A percentile compares a stretch with the other conserved stretches of the same genome.
Evolutionary conservation across 2,329 filamentous ascomycete species (phyloP).

Genomic region (Trichoderma breve): DNA sequence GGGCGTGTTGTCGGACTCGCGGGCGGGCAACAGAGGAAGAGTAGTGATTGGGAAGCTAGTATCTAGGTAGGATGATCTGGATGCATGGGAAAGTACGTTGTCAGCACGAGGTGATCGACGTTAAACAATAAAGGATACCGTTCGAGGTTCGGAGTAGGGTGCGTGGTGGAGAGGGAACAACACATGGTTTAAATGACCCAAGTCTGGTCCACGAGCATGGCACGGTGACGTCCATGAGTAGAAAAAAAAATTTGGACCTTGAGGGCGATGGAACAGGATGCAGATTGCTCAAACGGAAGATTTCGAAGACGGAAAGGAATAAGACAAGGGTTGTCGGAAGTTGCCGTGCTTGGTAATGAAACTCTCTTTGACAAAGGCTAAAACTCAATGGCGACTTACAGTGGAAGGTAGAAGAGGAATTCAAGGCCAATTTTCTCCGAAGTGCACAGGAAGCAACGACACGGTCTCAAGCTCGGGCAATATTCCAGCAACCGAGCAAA

Average conservation of each 20-base stretch:
- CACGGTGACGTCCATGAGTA: neutral
- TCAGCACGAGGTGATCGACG: slow-evolving; percentile 12
- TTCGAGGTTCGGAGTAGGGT: neutral
- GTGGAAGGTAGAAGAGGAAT: neutral
- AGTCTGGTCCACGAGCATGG: neutral
- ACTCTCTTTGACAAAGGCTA: neutral
- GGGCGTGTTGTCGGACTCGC: slow-evolving; percentile 1
- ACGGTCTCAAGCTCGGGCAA: slow-evolving; percentile 33
- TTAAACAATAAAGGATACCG: neutral
- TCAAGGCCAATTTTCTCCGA: neutral
- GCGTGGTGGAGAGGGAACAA: neutral
- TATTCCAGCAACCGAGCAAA: slow-evolving; percentile 41
- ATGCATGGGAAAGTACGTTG: slow-evolving; percentile 18
- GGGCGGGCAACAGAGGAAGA: neutral
- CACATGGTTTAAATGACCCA: neutral
- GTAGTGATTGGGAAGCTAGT: slow-evolving; percentile 13
- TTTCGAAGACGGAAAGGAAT: neutral
- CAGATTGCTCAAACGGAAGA: neutral
- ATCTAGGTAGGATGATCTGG: slow-evolving; percentile 7
- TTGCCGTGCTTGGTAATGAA: neutral
- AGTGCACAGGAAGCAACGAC: slow-evolving; percentile 19
- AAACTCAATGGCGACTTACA: slow-evolving; percentile 18
- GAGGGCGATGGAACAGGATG: neutral
- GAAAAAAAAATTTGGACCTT: neutral
- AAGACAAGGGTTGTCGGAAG: slow-evolving; percentile 3